A percentile compares a stretch with the other conserved stretches of the same genome.
Conservation (phyloP, 2,329 filamentous ascomycete genomes). For the Shiraia bambusicola region DNA sequence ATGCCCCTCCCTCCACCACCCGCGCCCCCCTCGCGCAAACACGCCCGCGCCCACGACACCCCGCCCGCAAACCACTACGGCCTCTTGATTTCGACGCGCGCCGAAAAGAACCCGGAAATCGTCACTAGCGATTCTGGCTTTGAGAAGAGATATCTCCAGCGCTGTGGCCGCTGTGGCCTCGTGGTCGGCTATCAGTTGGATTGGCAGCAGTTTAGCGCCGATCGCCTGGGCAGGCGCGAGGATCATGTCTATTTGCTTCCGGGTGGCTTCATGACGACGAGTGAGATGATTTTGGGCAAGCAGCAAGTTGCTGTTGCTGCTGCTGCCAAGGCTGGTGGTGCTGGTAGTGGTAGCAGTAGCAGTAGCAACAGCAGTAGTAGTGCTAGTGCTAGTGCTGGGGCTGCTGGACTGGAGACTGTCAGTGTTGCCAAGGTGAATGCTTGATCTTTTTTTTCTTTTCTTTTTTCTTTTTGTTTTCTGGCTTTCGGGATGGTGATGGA, state of each 20-base stretch:
- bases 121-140: slow-evolving; percentile 63
- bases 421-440: slow-evolving; percentile 27
- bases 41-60: slow-evolving; percentile 8
- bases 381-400: neutral
- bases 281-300: slow-evolving; percentile 53
- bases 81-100: slow-evolving; percentile 51
- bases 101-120: slow-evolving; percentile 52
- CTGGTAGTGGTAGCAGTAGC: no score
- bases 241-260: slow-evolving; percentile 63
- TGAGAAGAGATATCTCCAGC: slow-evolving; percentile 62
- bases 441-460: slow-evolving; percentile 3
- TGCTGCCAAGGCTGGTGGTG: slow-evolving; percentile 6
- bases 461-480: neutral
- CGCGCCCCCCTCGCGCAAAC: slow-evolving; percentile 11
- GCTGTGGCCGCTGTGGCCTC: slow-evolving; percentile 63
- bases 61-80: slow-evolving; percentile 46
- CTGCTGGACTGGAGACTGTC: slow-evolving; percentile 16
- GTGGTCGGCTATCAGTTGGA: slow-evolving; percentile 65
- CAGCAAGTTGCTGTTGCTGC: slow-evolving; percentile 6
- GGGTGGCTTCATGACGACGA: slow-evolving; percentile 60
- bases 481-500: neutral
- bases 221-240: slow-evolving; percentile 40
- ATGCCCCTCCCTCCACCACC: slow-evolving; percentile 53
- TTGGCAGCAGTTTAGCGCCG: slow-evolving; percentile 49
- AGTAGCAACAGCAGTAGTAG: no score